Evolutionary conservation across 2,329 filamentous ascomycete species (phyloP).

Genomic region (Cladosporium phlei): DNA sequence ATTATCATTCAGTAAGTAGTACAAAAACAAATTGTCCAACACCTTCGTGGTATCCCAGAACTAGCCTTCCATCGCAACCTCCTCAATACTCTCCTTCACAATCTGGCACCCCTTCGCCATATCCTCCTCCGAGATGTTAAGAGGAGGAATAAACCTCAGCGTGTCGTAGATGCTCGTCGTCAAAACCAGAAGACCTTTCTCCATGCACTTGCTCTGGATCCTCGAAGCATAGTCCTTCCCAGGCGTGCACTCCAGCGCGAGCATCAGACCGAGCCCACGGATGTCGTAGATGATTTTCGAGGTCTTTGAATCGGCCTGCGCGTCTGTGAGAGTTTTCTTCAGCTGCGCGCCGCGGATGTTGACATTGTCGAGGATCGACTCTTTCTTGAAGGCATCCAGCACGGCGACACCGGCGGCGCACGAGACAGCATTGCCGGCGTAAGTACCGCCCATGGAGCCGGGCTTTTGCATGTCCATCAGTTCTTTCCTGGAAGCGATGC

Average conservation of each 20-base stretch:
- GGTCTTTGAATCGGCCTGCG: slow-evolving; percentile 24
- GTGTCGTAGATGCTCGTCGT: slow-evolving; percentile 40
- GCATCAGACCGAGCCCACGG: slow-evolving; percentile 37
- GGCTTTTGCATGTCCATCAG: slow-evolving; percentile 36
- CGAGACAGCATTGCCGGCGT: slow-evolving; percentile 35
- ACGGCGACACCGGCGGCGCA: slow-evolving; percentile 36
- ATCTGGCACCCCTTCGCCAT: slow-evolving; percentile 36
- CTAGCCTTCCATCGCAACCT: slow-evolving; percentile 27
- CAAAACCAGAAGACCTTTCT: slow-evolving; percentile 36
- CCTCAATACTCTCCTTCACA: slow-evolving; percentile 33
- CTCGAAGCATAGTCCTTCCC: slow-evolving; percentile 34
- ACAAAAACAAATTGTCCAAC: too few species aligned
- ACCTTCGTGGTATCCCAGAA: too few species aligned
- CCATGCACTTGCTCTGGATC: slow-evolving; percentile 37
- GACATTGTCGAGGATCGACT: slow-evolving; percentile 36
- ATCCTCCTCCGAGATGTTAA: slow-evolving; percentile 37
- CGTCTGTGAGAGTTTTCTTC: slow-evolving; percentile 24
- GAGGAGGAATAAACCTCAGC: slow-evolving; percentile 36
- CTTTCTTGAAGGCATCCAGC: slow-evolving; percentile 34
- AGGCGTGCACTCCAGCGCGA: slow-evolving; percentile 35
- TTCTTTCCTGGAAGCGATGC: slow-evolving; percentile 29
- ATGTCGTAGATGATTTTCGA: slow-evolving; percentile 35
- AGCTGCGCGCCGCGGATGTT: slow-evolving; percentile 28
- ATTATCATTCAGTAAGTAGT: too few species aligned
- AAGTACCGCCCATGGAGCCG: slow-evolving; percentile 37